Evolutionary conservation across 495 filamentous ascomycete species (phyloP).

Genomic region (Clavariopsis aquatica): DNA sequence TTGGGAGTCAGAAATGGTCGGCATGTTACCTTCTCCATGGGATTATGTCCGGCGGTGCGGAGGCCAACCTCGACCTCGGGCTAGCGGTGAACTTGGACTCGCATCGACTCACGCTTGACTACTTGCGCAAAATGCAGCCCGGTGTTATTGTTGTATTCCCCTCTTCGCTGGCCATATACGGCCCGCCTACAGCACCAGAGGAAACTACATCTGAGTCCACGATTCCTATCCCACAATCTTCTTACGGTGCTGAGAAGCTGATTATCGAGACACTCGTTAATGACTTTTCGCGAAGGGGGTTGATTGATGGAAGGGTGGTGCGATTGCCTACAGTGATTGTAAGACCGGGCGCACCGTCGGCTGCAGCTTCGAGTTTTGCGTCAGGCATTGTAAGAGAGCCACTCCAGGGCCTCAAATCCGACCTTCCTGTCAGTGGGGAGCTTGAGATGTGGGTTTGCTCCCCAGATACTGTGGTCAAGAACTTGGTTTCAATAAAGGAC

Average conservation of each 20-base stretch:
- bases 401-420: constrained; percentile 17
- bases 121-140: constrained; percentile 2
- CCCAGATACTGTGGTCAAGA: constrained; percentile 20
- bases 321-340: constrained; percentile 19
- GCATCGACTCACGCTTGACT: constrained; percentile 7
- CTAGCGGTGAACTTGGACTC: constrained; percentile 18
- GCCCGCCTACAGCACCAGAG: not conserved
- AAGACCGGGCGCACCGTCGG: constrained; percentile 12
- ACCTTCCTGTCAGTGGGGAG: constrained; percentile 16
- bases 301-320: constrained; percentile 10
- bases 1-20: not conserved
- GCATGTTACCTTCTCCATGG: constrained; percentile 23
- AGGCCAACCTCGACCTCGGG: constrained; percentile 17
- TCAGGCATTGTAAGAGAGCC: constrained; percentile 22
- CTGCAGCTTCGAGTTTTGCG: constrained; percentile 14
- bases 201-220: not conserved
- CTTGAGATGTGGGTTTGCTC: constrained; percentile 30
- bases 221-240: constrained; percentile 7
- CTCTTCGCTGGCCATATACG: constrained; percentile 12
- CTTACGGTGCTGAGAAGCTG: constrained; percentile 19
- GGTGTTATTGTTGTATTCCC: constrained; percentile 17
- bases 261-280: constrained; percentile 15
- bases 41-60: constrained; percentile 21
- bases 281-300: constrained; percentile 13
- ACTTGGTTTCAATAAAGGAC: too few species aligned